Evolutionary conservation across 2,329 filamentous ascomycete genomes (phyloP).

Genomic region (Paramyrothecium roridum): DNA sequence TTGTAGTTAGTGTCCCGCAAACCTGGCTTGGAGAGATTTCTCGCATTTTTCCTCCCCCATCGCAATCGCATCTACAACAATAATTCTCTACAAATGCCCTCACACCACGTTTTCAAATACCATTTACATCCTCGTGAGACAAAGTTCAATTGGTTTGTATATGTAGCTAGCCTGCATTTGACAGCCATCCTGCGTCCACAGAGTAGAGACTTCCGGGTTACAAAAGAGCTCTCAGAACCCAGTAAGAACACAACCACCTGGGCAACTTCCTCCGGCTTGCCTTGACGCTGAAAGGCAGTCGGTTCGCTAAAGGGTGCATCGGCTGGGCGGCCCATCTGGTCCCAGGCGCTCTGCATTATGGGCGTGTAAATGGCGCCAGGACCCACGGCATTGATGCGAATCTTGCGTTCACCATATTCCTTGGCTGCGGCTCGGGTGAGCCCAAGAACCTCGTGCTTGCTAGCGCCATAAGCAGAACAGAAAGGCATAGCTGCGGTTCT

Average conservation of each 20-base stretch:
- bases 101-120: no score
- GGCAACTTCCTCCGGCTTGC: constrained; percentile 35
- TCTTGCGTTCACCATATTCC: constrained; percentile 37
- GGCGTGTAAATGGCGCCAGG: constrained; percentile 49
- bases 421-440: constrained; percentile 33
- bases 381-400: constrained; percentile 44
- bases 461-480: constrained; percentile 33
- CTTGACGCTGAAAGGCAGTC: constrained; percentile 38
- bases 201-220: constrained; percentile 37
- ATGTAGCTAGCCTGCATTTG: not conserved
- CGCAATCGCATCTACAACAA: no score
- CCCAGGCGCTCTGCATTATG: constrained; percentile 42
- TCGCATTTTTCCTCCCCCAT: no score
- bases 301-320: constrained; percentile 38
- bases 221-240: constrained; percentile 29
- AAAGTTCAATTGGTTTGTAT: no score
- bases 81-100: no score
- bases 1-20: no score
- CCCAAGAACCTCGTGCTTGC: constrained; percentile 34
- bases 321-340: constrained; percentile 25
- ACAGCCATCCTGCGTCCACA: constrained; percentile 42
- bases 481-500: constrained; percentile 11
- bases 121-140: no score
- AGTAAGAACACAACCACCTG: constrained; percentile 30
- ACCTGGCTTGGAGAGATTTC: no score